phyloP scores from a whole-genome alignment of 495 filamentous ascomycete genomes.

The Elasticomyces elasticus region DNA sequence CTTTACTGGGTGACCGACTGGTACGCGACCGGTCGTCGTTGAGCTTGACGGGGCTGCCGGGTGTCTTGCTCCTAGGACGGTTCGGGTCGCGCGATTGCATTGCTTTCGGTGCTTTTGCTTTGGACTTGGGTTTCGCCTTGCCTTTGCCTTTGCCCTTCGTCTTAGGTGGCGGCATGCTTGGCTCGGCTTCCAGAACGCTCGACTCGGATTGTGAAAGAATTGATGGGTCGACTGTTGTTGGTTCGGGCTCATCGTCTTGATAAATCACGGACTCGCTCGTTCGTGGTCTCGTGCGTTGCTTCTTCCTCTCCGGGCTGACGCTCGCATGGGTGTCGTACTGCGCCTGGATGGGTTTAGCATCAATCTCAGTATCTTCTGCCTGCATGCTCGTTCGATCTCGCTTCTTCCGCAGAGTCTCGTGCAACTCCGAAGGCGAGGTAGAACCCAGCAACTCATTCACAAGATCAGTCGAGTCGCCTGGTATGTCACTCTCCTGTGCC shows the following conservation, averaged over 20 bases:
- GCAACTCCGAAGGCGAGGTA: neutral
- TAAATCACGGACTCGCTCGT: neutral
- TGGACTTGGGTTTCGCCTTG: constrained; percentile 10
- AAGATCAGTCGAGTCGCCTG: neutral
- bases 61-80: neutral
- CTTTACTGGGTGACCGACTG: constrained; percentile 2
- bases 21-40: constrained; percentile 8
- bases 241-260: constrained; percentile 1
- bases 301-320: constrained; percentile 15
- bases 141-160: neutral
- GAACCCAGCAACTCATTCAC: neutral
- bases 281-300: constrained; percentile 10
- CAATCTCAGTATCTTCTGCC: neutral
- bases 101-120: constrained; percentile 1
- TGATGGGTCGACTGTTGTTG: constrained; percentile 6
- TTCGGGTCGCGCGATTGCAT: constrained; percentile 7
- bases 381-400: constrained; percentile 14
- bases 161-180: neutral
- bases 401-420: constrained; percentile 5
- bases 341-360: constrained; percentile 14
- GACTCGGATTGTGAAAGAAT: constrained; percentile 4
- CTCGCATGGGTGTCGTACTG: constrained; percentile 16
- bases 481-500: neutral
- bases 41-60: constrained; percentile 7
- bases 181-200: neutral